Conservation (phyloP, 345 rosid genomes). For the Gossypium thurberi region DNA sequence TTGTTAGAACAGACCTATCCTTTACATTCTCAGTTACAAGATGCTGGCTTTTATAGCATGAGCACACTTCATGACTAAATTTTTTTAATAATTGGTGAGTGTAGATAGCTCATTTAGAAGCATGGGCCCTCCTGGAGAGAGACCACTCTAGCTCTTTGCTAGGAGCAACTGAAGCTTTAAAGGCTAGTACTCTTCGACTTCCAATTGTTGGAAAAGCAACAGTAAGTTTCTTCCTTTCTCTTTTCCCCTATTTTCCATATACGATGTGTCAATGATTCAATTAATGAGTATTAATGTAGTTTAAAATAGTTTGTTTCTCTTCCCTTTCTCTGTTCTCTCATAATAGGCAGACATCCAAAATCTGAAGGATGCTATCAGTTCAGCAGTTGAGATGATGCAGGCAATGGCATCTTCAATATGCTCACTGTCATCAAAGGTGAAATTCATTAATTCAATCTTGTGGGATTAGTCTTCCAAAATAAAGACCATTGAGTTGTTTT, state of each 20-base stretch:
- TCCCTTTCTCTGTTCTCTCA: conserved; percentile 7
- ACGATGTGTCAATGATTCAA: not conserved
- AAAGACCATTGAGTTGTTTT: not conserved
- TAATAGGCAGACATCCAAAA: conserved; percentile 67
- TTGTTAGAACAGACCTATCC: not conserved
- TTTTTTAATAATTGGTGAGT: conserved; percentile 16
- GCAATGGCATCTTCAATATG: conserved; percentile 74
- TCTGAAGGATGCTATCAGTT: conserved; percentile 75
- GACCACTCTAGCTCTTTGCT: conserved; percentile 62
- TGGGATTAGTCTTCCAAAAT: not conserved
- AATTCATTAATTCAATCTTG: conserved; percentile 6
- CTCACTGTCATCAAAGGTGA: conserved; percentile 57
- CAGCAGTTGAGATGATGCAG: conserved; percentile 81
- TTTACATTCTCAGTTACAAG: not conserved
- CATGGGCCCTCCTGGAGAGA: conserved; percentile 68
- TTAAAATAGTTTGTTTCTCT: conserved; percentile 1
- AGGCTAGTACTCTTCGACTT: conserved; percentile 94
- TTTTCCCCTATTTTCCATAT: not conserved
- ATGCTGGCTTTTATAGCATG: not conserved
- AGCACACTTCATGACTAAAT: not conserved
- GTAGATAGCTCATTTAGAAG: conserved; percentile 62
- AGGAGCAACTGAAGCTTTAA: conserved; percentile 83
- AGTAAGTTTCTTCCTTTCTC: conserved; percentile 30
- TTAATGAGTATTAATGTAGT: conserved; percentile 1
- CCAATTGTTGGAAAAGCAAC: conserved; percentile 71